These are phyloP conservation scores for Pestalotiopsis sp. DNA, from an alignment of 2,329 filamentous ascomycete genomes.

Conservation along the genomic window DNA sequence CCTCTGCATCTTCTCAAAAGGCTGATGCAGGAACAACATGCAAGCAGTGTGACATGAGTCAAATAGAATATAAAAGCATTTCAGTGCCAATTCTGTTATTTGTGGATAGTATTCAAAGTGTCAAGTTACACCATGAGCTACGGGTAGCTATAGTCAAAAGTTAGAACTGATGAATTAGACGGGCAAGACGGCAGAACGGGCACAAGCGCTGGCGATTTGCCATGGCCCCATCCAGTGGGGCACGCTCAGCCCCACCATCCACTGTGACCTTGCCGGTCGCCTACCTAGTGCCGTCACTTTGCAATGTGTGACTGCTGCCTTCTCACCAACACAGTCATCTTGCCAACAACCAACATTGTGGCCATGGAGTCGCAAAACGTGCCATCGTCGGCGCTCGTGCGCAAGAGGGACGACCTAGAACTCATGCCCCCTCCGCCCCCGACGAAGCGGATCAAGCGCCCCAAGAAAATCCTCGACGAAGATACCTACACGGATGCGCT, in stretches of 20 bases:
- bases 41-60: too few relatives aligned
- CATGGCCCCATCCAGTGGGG: neutral
- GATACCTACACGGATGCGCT: constrained; percentile 89
- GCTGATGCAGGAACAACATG: too few relatives aligned
- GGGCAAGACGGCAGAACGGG: neutral
- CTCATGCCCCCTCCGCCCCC: constrained; percentile 88
- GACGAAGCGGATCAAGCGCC: constrained; percentile 88
- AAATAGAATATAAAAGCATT: too few relatives aligned
- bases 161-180: neutral
- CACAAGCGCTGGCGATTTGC: neutral
- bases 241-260: neutral
- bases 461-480: constrained; percentile 86
- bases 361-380: constrained; percentile 39
- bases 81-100: too few relatives aligned
- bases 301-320: neutral
- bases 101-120: too few relatives aligned
- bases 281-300: neutral
- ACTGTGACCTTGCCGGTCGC: neutral
- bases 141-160: too few relatives aligned
- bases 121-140: too few relatives aligned
- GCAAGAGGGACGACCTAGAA: constrained; percentile 67
- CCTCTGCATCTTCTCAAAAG: too few relatives aligned
- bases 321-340: neutral
- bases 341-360: neutral
- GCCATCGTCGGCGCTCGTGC: constrained; percentile 62